Conservation (phyloP, 2,329 filamentous ascomycete genomes). For the Huntiella moniliformis region DNA sequence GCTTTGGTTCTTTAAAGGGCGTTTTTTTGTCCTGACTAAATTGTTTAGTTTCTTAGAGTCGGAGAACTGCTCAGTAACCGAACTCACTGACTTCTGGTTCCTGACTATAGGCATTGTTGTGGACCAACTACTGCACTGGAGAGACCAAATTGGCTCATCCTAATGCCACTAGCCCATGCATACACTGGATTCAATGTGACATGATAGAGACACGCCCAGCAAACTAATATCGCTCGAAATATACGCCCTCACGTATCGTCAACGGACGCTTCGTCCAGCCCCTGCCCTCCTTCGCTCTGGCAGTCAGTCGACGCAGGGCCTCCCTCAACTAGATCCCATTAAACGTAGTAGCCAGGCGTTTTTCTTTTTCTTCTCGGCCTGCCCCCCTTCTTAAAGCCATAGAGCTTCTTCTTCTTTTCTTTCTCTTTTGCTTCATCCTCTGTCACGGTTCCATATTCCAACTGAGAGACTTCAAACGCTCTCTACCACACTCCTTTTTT, state of each 20-base stretch:
- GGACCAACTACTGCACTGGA: neutral
- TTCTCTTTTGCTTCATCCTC: constrained; percentile 1
- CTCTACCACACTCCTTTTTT: constrained; percentile 12
- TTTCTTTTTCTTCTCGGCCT: neutral
- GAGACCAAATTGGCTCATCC: no score
- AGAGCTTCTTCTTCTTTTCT: neutral
- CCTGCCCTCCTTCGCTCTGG: neutral
- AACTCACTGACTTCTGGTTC: constrained; percentile 1
- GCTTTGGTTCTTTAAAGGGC: no score
- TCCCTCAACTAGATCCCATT: constrained; percentile 9
- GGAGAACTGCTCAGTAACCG: no score
- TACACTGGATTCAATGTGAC: neutral
- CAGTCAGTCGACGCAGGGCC: constrained; percentile 4
- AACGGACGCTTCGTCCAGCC: neutral
- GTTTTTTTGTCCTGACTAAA: no score
- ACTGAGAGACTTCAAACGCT: constrained; percentile 10
- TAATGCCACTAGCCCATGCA: no score
- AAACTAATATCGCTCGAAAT: neutral
- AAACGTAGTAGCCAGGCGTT: constrained; percentile 4
- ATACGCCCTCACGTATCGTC: neutral
- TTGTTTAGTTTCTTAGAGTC: no score
- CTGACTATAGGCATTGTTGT: constrained; percentile 3
- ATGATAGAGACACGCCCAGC: neutral
- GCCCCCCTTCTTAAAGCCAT: neutral
- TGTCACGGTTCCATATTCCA: constrained; percentile 9